These are phyloP conservation scores for Corymbia maculata DNA, from an alignment of 345 rosid species.

Conservation along the genomic window DNA sequence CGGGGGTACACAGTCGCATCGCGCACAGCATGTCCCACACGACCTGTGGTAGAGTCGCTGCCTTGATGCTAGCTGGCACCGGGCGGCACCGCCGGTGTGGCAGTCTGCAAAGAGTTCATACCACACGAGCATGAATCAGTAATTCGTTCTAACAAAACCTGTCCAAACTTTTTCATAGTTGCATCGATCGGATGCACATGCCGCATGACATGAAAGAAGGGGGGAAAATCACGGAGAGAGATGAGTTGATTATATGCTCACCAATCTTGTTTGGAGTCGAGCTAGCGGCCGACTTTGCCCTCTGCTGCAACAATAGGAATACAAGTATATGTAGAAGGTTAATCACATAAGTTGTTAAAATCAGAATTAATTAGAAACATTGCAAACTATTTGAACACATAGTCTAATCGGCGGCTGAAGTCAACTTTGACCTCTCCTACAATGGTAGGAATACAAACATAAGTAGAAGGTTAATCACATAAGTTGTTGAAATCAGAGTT, in stretches of 20 bases:
- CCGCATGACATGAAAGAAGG: not conserved
- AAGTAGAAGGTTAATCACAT: no score
- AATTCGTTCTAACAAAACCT: not conserved
- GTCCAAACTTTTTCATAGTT: not conserved
- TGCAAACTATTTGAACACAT: not conserved
- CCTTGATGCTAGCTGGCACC: constrained; percentile 56
- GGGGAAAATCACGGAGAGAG: not conserved
- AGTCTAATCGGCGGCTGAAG: not conserved
- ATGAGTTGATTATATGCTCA: not conserved
- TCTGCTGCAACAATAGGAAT: not conserved
- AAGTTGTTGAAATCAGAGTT: not conserved
- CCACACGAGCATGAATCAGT: not conserved
- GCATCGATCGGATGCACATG: not conserved
- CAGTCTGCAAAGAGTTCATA: constrained; percentile 27
- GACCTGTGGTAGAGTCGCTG: constrained; percentile 55
- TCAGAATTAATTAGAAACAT: not conserved
- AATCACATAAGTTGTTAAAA: not conserved
- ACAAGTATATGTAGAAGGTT: not conserved
- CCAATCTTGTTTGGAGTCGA: not conserved
- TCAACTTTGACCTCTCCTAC: no score
- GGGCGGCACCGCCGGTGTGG: constrained; percentile 33
- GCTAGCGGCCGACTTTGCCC: not conserved
- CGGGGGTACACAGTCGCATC: constrained; percentile 78
- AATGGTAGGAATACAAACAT: no score
- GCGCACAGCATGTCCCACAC: constrained; percentile 59